phyloP scores from a whole-genome alignment of 2,329 filamentous ascomycete species.

The Dichotomopilus funicola region DNA sequence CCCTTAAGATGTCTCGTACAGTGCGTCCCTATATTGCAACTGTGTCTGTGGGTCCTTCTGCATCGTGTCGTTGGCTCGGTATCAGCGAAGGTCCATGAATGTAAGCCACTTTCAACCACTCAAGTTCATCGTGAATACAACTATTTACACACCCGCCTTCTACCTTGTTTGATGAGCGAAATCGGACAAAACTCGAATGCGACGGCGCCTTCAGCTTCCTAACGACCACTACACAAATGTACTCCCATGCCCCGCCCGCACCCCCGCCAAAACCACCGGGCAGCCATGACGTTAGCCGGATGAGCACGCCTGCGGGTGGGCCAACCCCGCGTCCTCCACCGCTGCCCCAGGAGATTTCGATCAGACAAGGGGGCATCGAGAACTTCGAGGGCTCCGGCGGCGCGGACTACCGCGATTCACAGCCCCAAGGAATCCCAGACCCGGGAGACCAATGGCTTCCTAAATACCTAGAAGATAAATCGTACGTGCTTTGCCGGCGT shows the following conservation, averaged over 20 bases:
- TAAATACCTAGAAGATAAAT: slow-evolving; percentile 68
- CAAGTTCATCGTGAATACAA: no score
- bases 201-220: no score
- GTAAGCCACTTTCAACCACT: no score
- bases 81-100: no score
- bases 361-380: slow-evolving; percentile 22
- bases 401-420: slow-evolving; percentile 23
- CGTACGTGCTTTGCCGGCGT: slow-evolving; percentile 46
- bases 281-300: slow-evolving; percentile 61
- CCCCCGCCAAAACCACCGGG: slow-evolving; percentile 68
- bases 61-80: no score
- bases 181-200: no score
- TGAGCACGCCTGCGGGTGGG: slow-evolving; percentile 52
- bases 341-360: slow-evolving; percentile 29
- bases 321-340: slow-evolving; percentile 40
- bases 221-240: slow-evolving; percentile 23
- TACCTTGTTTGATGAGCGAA: no score
- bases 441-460: slow-evolving; percentile 74
- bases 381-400: slow-evolving; percentile 16
- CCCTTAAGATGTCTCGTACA: no score
- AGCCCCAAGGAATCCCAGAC: slow-evolving; percentile 42
- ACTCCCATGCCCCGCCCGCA: slow-evolving; percentile 54
- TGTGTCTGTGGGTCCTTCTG: no score
- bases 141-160: no score
- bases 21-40: no score